These are phyloP conservation scores for Populus tremula DNA, from an alignment of 345 rosid genomes.

Conservation along the genomic window DNA sequence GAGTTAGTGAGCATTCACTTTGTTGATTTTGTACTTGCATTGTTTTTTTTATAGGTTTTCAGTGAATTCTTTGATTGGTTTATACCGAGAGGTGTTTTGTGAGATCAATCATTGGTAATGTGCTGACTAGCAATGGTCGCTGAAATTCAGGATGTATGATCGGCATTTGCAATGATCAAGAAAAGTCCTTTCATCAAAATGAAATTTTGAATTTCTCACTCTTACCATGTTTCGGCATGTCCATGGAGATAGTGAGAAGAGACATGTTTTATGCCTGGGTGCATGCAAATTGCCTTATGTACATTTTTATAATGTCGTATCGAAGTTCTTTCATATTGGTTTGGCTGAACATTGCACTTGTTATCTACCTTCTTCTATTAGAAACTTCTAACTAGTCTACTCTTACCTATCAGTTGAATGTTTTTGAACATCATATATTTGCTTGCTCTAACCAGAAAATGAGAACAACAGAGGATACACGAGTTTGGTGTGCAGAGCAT, in stretches of 20 bases:
- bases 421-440: too few species aligned
- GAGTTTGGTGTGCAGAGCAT: too few species aligned
- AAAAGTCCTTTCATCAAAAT: too few species aligned
- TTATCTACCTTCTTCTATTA: not conserved
- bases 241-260: not conserved
- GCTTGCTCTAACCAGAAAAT: too few species aligned
- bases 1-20: slow-evolving; percentile 17
- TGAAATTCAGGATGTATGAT: too few species aligned
- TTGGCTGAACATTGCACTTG: not conserved
- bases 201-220: too few species aligned
- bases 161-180: too few species aligned
- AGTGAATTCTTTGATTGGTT: not conserved
- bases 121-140: too few species aligned
- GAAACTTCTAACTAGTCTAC: not conserved
- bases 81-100: too few species aligned
- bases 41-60: not conserved
- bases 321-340: not conserved
- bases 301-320: not conserved
- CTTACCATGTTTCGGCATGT: too few species aligned
- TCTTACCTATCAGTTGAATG: not conserved
- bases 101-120: too few species aligned
- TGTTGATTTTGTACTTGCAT: not conserved
- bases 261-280: not conserved
- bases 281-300: not conserved
- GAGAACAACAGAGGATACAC: too few species aligned